Evolutionary conservation across 73 alveolate species (phyloP).

Genomic region (Blepharisma stoltei): DNA sequence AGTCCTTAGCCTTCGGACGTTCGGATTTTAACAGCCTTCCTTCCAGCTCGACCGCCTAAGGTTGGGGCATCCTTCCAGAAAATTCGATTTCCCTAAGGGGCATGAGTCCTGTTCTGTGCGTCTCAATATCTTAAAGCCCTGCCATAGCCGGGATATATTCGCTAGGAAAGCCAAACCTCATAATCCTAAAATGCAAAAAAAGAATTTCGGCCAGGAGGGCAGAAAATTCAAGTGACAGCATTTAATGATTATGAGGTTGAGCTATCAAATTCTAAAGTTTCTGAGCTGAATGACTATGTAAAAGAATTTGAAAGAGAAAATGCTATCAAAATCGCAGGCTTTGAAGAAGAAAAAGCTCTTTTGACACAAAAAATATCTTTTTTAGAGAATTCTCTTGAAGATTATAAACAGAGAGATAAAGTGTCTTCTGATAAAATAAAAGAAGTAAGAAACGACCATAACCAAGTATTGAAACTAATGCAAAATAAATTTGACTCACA

Average conservation of each 20-base stretch:
- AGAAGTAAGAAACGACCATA: constrained; percentile 50
- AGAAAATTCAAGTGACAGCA: neutral
- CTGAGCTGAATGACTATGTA: neutral
- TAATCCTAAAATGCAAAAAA: neutral
- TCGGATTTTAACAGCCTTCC: too few species aligned
- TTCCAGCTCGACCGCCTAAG: too few species aligned
- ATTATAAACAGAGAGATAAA: constrained; percentile 29
- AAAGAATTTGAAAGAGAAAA: constrained; percentile 10
- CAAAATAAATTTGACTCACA: constrained; percentile 3
- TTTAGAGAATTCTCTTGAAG: constrained; percentile 50
- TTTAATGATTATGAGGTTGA: constrained; percentile 43
- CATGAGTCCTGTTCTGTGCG: too few species aligned
- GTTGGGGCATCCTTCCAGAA: too few species aligned
- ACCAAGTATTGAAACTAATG: neutral
- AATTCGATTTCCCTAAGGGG: too few species aligned
- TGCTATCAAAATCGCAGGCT: neutral
- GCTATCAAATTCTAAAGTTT: neutral
- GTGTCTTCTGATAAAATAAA: constrained; percentile 47
- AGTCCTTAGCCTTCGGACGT: too few species aligned
- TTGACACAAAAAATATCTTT: constrained; percentile 64
- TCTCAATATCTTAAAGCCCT: too few species aligned
- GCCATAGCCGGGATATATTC: constrained; percentile 52
- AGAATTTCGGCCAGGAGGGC: neutral
- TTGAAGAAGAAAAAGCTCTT: constrained; percentile 69
- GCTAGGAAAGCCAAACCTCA: constrained; percentile 33